phyloP scores from a whole-genome alignment of 139 green algal species.

The Nannochloris sp. region DNA sequence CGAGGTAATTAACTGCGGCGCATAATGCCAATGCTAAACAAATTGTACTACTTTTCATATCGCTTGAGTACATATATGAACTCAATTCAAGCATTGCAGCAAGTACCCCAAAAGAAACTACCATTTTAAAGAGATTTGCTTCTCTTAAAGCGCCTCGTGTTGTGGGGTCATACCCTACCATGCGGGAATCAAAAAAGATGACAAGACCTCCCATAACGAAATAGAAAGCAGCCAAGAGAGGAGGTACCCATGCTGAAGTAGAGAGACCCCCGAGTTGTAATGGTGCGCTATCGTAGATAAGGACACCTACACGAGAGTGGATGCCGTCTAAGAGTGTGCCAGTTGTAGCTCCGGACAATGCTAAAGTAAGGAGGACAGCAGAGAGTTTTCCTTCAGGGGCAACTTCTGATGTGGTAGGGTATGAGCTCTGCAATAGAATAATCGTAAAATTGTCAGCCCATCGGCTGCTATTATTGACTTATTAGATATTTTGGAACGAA shows the following conservation, averaged over 20 bases:
- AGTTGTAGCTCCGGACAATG: conserved; percentile 17
- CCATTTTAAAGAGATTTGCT: conserved; percentile 18
- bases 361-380: conserved; percentile 30
- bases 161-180: neutral
- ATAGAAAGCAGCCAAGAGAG: conserved; percentile 43
- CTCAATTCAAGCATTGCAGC: conserved; percentile 33
- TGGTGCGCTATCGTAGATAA: conserved; percentile 47
- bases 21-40: conserved; percentile 16
- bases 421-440: no score
- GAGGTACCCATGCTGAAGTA: conserved; percentile 37
- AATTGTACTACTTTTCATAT: conserved; percentile 32
- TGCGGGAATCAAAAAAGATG: neutral
- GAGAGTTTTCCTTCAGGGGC: no score
- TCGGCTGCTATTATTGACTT: no score
- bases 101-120: conserved; percentile 31
- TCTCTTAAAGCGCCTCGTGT: neutral
- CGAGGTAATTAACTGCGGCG: conserved; percentile 27
- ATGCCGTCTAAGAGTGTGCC: conserved; percentile 51
- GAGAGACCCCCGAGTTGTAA: conserved; percentile 31
- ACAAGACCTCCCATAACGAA: conserved; percentile 23
- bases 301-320: conserved; percentile 35
- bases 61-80: conserved; percentile 34
- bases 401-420: no score
- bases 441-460: no score
- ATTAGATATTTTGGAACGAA: no score